Conservation (phyloP, 495 filamentous ascomycete genomes). For the Aspergillus haitiensis region DNA sequence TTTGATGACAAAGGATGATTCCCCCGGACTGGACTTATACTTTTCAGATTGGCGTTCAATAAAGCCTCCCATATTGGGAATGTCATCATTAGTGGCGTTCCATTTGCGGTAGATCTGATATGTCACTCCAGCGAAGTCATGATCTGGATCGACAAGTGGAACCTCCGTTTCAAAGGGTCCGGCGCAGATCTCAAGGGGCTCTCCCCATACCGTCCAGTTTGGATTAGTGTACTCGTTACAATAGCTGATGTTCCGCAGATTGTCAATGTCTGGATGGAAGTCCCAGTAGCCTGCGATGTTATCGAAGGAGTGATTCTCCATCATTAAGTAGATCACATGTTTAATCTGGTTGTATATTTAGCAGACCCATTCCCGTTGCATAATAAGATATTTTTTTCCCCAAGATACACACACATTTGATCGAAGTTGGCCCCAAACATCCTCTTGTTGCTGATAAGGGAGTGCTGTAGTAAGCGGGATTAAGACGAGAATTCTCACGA, state of each 20-base stretch:
- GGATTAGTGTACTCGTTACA: conserved; percentile 48
- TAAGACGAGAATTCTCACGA: conserved; percentile 19
- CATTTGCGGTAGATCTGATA: conserved; percentile 47
- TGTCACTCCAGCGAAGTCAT: conserved; percentile 42
- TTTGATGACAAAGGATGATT: conserved; percentile 43
- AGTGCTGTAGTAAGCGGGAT: conserved; percentile 20
- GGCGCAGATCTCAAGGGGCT: conserved; percentile 43
- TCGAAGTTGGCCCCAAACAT: conserved; percentile 31
- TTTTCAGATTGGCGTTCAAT: conserved; percentile 47
- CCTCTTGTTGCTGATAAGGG: conserved; percentile 18
- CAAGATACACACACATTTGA: conserved; percentile 29
- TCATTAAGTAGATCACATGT: conserved; percentile 46
- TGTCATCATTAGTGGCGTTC: conserved; percentile 37
- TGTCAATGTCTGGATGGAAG: conserved; percentile 44
- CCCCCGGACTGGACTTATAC: conserved; percentile 40
- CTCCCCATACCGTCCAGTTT: conserved; percentile 45
- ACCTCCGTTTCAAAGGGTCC: conserved; percentile 43
- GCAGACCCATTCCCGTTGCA: not conserved
- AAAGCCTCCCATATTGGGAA: conserved; percentile 45
- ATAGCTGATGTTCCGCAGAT: conserved; percentile 35
- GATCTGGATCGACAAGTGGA: conserved; percentile 41
- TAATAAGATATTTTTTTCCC: no score
- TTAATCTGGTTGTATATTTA: conserved; percentile 34
- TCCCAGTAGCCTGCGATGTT: conserved; percentile 48
- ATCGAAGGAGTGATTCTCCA: conserved; percentile 51